These are phyloP conservation scores for Tothia fuscella DNA, from an alignment of 2,329 filamentous ascomycete species.

Conservation along the genomic window DNA sequence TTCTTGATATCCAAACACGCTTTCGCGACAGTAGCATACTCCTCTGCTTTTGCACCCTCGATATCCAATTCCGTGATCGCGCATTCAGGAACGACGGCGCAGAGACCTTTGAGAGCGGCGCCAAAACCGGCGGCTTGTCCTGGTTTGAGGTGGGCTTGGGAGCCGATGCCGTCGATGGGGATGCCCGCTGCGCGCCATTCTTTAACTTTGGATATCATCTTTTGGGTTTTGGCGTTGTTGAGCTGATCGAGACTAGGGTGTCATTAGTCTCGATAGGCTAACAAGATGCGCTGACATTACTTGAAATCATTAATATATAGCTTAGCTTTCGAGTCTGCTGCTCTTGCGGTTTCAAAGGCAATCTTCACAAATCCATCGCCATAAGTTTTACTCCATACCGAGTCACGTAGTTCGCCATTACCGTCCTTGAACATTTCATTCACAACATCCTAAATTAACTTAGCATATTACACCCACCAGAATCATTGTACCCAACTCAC, in stretches of 20 bases:
- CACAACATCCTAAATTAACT: conserved; percentile 48
- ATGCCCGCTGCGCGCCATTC: conserved; percentile 51
- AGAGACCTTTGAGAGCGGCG: conserved; percentile 41
- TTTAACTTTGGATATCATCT: conserved; percentile 47
- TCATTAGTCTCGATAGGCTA: background rate
- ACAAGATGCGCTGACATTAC: conserved; percentile 20
- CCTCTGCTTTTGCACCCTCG: conserved; percentile 39
- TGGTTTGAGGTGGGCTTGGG: conserved; percentile 42
- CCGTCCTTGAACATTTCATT: conserved; percentile 56
- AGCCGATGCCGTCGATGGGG: conserved; percentile 54
- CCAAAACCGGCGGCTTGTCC: conserved; percentile 35
- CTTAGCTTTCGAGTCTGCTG: conserved; percentile 54
- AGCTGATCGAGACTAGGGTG: conserved; percentile 55
- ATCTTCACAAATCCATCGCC: conserved; percentile 59
- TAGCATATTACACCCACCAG: background rate
- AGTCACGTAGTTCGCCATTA: conserved; percentile 45
- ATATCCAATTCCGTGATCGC: conserved; percentile 61
- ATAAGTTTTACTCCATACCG: conserved; percentile 51
- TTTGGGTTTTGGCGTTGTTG: conserved; percentile 44
- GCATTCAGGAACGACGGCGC: conserved; percentile 41
- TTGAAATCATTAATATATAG: conserved; percentile 65
- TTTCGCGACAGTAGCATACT: conserved; percentile 43
- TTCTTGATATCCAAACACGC: conserved; percentile 46
- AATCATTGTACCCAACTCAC: too few species aligned
- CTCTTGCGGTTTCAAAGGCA: conserved; percentile 56